These are phyloP conservation scores for Ascoidea rubescens DNA, from an alignment of 805 yeast species.

Conservation along the genomic window DNA sequence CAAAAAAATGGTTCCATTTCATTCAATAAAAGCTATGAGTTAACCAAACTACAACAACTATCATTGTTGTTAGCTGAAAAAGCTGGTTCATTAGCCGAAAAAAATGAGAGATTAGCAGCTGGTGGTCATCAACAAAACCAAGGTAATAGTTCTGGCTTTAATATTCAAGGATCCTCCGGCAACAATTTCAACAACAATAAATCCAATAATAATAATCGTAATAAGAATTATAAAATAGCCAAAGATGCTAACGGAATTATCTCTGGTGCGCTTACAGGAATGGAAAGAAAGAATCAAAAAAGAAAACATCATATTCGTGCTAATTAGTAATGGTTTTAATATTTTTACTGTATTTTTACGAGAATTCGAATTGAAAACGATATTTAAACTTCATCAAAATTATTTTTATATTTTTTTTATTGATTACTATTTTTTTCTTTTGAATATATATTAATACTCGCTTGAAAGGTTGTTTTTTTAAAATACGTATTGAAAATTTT, in stretches of 20 bases:
- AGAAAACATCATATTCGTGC: neutral
- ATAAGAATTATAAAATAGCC: slow-evolving; percentile 17
- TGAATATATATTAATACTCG: no score
- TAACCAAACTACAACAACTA: slow-evolving; percentile 75
- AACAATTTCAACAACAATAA: slow-evolving; percentile 9
- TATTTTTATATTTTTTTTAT: no score
- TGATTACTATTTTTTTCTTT: no score
- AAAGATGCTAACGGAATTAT: slow-evolving; percentile 21
- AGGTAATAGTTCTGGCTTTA: slow-evolving; percentile 10
- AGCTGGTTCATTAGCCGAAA: slow-evolving; percentile 63
- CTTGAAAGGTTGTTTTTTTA: no score
- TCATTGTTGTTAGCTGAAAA: slow-evolving; percentile 77
- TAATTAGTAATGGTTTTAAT: no score
- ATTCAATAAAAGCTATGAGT: slow-evolving; percentile 66
- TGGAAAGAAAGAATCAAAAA: slow-evolving; percentile 20
- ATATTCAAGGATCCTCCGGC: slow-evolving; percentile 10
- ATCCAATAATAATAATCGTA: slow-evolving; percentile 14
- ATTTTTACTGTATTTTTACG: no score
- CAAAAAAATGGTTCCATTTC: slow-evolving; percentile 48
- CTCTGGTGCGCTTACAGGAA: slow-evolving; percentile 23
- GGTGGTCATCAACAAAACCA: slow-evolving; percentile 45
- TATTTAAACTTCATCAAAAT: no score
- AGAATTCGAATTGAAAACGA: no score
- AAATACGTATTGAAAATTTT: no score
- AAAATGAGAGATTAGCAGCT: slow-evolving; percentile 72